Percentiles rank a stretch among this genome's conserved stretches.
Conservation (phyloP, 1,284 basidiomycete genomes). For the Malassezia nana region DNA sequence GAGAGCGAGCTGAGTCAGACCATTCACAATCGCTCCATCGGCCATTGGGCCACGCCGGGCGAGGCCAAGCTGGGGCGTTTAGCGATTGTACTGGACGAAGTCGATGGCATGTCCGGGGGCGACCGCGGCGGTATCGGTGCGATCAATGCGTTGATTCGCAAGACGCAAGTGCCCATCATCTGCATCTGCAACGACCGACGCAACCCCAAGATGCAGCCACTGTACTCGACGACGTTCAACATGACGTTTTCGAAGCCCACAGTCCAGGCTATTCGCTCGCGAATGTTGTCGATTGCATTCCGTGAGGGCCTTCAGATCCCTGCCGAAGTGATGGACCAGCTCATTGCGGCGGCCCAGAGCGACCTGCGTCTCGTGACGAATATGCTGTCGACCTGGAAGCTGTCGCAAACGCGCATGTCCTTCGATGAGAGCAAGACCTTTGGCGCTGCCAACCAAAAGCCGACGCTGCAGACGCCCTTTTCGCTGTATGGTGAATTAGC, state of each 20-base stretch:
- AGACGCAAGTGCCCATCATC: constrained; percentile 92
- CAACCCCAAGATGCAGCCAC: constrained; percentile 80
- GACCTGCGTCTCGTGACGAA: constrained; percentile 94
- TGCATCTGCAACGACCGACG: constrained; percentile 89
- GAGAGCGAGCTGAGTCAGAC: constrained; percentile 56
- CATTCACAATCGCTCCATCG: constrained; percentile 61
- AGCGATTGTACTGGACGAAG: constrained; percentile 97
- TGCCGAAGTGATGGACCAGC: constrained; percentile 79
- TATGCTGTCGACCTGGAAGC: constrained; percentile 90
- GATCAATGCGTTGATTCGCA: constrained; percentile 80
- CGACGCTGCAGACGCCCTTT: constrained; percentile 61
- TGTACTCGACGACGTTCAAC: constrained; percentile 64
- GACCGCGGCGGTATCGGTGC: constrained; percentile 93
- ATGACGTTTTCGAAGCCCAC: constrained; percentile 52
- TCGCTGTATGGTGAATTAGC: constrained; percentile 56
- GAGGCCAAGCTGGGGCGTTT: constrained; percentile 54
- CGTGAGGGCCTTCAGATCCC: constrained; percentile 69
- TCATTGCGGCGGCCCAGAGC: constrained; percentile 75
- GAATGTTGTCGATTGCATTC: constrained; percentile 67
- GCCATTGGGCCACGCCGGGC: constrained; percentile 63
- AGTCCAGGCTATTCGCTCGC: constrained; percentile 22
- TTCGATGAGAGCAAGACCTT: constrained; percentile 63
- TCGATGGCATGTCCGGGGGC: constrained; percentile 96
- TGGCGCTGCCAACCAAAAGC: constrained; percentile 80
- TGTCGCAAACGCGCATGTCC: constrained; percentile 31